Evolutionary conservation across 2,329 filamentous ascomycete genomes (phyloP).

Genomic region (Pleurostoma richardsiae): DNA sequence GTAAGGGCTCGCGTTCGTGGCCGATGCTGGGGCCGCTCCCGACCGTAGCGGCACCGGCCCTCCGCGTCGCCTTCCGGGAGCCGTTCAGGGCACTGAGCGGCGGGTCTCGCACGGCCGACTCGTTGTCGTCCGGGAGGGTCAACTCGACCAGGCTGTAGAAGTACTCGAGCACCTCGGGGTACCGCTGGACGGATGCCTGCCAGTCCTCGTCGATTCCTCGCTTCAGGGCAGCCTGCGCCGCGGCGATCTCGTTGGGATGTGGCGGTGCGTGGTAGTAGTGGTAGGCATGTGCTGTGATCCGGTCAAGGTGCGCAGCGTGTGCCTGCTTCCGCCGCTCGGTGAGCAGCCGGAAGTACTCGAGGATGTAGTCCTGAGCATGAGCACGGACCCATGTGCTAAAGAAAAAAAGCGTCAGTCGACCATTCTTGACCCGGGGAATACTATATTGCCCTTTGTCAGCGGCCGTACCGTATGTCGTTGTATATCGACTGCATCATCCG

Average conservation of each 20-base stretch:
- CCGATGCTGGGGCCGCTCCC: conserved; percentile 26
- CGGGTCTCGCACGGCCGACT: conserved; percentile 53
- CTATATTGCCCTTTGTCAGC: background rate
- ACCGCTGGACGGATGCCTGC: conserved; percentile 68
- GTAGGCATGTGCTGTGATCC: conserved; percentile 48
- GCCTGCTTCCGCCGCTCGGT: conserved; percentile 55
- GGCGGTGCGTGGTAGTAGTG: conserved; percentile 54
- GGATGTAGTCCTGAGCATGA: conserved; percentile 63
- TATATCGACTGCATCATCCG: conserved; percentile 60
- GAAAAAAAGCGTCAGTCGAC: conserved; percentile 9
- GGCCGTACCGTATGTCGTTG: conserved; percentile 55
- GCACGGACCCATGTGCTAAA: conserved; percentile 57
- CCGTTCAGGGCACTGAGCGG: conserved; percentile 50
- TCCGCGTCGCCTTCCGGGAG: conserved; percentile 40
- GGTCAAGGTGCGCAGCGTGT: conserved; percentile 51
- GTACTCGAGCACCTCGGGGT: conserved; percentile 78
- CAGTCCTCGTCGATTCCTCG: conserved; percentile 75
- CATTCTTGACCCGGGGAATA: background rate
- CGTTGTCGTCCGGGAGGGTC: conserved; percentile 58
- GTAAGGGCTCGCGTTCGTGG: conserved; percentile 23
- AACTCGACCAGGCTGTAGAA: conserved; percentile 69
- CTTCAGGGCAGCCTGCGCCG: conserved; percentile 62
- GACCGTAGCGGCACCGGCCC: conserved; percentile 26
- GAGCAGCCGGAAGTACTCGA: conserved; percentile 59
- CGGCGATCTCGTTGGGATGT: conserved; percentile 57